These are phyloP conservation scores for Pelargonium citronellum DNA, from an alignment of 441 rosid genomes.

Conservation along the genomic window DNA sequence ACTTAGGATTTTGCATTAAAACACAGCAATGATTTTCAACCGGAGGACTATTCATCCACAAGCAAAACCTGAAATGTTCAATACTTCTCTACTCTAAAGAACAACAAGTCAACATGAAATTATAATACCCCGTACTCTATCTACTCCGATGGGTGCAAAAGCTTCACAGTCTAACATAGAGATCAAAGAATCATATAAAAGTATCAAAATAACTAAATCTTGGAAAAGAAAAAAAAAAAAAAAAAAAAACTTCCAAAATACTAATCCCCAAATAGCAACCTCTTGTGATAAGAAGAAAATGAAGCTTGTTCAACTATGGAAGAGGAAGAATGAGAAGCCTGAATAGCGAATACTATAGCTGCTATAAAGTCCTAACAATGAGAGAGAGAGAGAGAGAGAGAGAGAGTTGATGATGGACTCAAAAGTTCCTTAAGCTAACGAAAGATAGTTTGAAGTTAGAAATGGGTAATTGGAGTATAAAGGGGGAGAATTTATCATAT, in stretches of 20 bases:
- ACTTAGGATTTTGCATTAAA: not conserved
- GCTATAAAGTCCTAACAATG: no score
- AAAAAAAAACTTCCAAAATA: no score
- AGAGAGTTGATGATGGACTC: no score
- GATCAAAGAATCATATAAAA: not conserved
- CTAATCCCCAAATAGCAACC: not conserved
- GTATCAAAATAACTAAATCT: not conserved
- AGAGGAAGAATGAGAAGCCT: not conserved
- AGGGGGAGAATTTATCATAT: not conserved
- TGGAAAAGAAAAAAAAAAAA: not conserved
- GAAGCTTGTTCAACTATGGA: not conserved
- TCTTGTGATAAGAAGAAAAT: not conserved
- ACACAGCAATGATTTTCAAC: not conserved
- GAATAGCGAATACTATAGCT: not conserved
- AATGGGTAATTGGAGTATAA: not conserved
- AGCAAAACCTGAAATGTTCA: not conserved
- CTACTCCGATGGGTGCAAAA: not conserved
- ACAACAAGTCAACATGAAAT: not conserved
- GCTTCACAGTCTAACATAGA: not conserved
- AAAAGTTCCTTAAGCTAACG: not conserved
- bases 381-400: no score
- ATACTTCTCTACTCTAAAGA: constrained; percentile 3
- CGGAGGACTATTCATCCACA: not conserved
- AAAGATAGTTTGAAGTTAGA: not conserved
- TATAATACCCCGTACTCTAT: not conserved